Conservation (phyloP, 2,329 filamentous ascomycete species). For the Thelonectria rubi region DNA sequence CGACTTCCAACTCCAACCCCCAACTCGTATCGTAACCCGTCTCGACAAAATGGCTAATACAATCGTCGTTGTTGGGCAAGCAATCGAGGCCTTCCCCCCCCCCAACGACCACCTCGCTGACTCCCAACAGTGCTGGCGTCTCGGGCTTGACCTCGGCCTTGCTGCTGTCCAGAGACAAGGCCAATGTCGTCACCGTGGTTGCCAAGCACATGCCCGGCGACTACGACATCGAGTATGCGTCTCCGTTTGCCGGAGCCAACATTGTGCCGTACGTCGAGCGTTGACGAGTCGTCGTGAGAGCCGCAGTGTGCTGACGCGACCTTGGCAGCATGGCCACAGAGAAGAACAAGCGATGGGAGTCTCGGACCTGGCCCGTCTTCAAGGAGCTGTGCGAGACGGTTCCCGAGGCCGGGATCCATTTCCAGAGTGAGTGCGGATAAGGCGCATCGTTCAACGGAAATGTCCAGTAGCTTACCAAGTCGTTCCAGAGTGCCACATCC, state of each 20-base stretch:
- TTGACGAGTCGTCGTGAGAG: not conserved
- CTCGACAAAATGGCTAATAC: conserved; percentile 42
- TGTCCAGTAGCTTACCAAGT: conserved; percentile 14
- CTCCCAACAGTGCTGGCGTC: conserved; percentile 55
- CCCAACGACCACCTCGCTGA: conserved; percentile 15
- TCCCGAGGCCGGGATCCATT: conserved; percentile 83
- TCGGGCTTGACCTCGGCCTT: conserved; percentile 61
- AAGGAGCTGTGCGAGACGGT: conserved; percentile 68
- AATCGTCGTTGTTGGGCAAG: conserved; percentile 49
- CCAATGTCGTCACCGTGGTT: conserved; percentile 70
- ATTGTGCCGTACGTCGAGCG: conserved; percentile 71
- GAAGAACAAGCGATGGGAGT: conserved; percentile 64
- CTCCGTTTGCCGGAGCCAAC: conserved; percentile 89
- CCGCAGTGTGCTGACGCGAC: not conserved
- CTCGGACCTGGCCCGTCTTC: conserved; percentile 70
- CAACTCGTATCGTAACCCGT: too few species aligned
- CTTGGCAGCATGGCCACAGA: conserved; percentile 54
- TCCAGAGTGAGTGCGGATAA: conserved; percentile 64
- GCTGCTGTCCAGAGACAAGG: conserved; percentile 55
- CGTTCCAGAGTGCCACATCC: conserved; percentile 56
- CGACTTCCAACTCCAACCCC: not conserved
- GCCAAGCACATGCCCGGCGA: conserved; percentile 95
- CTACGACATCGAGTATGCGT: conserved; percentile 90
- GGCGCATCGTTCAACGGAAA: not conserved
- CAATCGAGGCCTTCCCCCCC: not conserved